Conservation (phyloP, 2,329 filamentous ascomycete species). For the Dactylellina sp. region DNA sequence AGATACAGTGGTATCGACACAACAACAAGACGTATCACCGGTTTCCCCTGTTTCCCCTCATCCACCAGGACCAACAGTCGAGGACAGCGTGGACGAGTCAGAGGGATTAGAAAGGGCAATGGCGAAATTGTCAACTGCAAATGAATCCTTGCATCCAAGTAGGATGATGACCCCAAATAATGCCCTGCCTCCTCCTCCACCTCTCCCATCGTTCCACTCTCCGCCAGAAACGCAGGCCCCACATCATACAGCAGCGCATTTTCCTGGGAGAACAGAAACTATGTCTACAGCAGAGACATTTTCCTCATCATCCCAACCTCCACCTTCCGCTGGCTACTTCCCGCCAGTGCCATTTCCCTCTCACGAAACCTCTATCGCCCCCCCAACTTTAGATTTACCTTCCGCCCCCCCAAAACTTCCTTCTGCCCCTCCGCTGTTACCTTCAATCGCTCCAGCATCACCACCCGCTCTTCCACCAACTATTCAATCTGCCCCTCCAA, state of each 20-base stretch:
- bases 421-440: slow-evolving; percentile 29
- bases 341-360: slow-evolving; percentile 57
- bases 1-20: slow-evolving; percentile 68
- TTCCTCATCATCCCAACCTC: slow-evolving; percentile 62
- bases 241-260: slow-evolving; percentile 34
- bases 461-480: not conserved
- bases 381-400: slow-evolving; percentile 54
- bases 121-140: slow-evolving; percentile 67
- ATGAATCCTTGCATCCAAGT: slow-evolving; percentile 67
- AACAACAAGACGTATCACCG: slow-evolving; percentile 59
- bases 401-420: slow-evolving; percentile 59
- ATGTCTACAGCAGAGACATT: slow-evolving; percentile 64
- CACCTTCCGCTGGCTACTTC: slow-evolving; percentile 56
- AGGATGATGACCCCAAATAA: slow-evolving; percentile 57
- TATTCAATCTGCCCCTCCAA: slow-evolving; percentile 23
- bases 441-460: slow-evolving; percentile 6
- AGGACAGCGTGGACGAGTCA: slow-evolving; percentile 69
- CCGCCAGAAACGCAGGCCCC: slow-evolving; percentile 55
- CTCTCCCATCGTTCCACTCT: slow-evolving; percentile 61
- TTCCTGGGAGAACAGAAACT: slow-evolving; percentile 43
- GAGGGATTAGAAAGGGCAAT: slow-evolving; percentile 62
- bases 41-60: slow-evolving; percentile 51
- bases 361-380: slow-evolving; percentile 59
- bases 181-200: slow-evolving; percentile 61
- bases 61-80: slow-evolving; percentile 65